Evolutionary conservation across 2,329 filamentous ascomycete species (phyloP).

Genomic region (Tolypocladium pustulatum): DNA sequence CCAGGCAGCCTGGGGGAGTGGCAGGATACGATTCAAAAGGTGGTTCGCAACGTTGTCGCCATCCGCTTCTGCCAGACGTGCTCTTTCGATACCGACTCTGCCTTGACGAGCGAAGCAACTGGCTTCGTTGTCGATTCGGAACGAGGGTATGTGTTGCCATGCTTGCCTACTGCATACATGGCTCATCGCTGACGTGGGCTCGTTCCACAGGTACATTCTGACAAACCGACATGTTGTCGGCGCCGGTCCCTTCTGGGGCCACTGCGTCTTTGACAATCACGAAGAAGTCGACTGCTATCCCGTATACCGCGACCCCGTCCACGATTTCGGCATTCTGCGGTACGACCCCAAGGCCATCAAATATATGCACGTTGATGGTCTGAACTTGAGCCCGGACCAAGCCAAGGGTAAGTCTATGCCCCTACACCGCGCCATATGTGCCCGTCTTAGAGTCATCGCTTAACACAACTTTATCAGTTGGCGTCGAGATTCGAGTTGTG

Average conservation of each 20-base stretch:
- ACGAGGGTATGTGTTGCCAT: slow-evolving; percentile 50
- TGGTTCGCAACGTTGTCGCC: slow-evolving; percentile 93
- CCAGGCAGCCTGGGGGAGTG: slow-evolving; percentile 53
- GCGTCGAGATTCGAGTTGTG: slow-evolving; percentile 89
- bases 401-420: slow-evolving; percentile 46
- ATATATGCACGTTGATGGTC: slow-evolving; percentile 81
- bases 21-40: slow-evolving; percentile 90
- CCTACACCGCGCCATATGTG: neutral
- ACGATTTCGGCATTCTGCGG: slow-evolving; percentile 94
- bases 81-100: slow-evolving; percentile 94
- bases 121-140: slow-evolving; percentile 96
- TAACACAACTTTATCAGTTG: slow-evolving; percentile 41
- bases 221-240: slow-evolving; percentile 92
- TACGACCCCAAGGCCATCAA: slow-evolving; percentile 95
- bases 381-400: slow-evolving; percentile 74
- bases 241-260: slow-evolving; percentile 93
- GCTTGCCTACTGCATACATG: neutral
- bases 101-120: slow-evolving; percentile 88
- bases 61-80: slow-evolving; percentile 98
- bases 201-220: slow-evolving; percentile 53
- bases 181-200: neutral
- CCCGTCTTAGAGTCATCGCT: neutral
- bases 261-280: slow-evolving; percentile 97
- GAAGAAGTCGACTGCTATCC: slow-evolving; percentile 93
- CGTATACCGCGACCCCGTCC: slow-evolving; percentile 94